Percentiles rank a stretch among this genome's conserved stretches.
phyloP scores from a whole-genome alignment of 2,329 filamentous ascomycete genomes.

The Alternaria incomplexa region DNA sequence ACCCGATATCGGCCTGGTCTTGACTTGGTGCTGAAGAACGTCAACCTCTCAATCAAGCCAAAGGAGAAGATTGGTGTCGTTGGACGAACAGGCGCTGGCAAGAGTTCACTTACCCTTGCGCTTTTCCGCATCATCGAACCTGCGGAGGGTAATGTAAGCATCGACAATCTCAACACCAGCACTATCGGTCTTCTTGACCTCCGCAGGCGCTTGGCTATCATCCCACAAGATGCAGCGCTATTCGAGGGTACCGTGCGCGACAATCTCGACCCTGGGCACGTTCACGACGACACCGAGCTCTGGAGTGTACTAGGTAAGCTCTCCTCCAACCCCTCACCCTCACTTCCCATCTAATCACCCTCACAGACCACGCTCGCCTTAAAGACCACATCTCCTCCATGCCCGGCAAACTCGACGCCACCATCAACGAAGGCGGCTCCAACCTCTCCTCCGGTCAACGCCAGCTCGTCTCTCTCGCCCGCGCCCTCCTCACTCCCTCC shows the following conservation, averaged over 20 bases:
- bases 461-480: slow-evolving; percentile 90
- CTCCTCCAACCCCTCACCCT: too few species aligned
- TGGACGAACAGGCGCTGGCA: slow-evolving; percentile 92
- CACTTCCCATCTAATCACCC: too few species aligned
- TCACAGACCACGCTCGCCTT: slow-evolving; percentile 92
- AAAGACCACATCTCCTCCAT: slow-evolving; percentile 88
- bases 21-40: slow-evolving; percentile 90
- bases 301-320: slow-evolving; percentile 94
- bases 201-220: slow-evolving; percentile 88
- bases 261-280: slow-evolving; percentile 92
- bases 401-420: slow-evolving; percentile 88
- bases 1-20: slow-evolving; percentile 89
- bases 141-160: slow-evolving; percentile 79
- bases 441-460: slow-evolving; percentile 95
- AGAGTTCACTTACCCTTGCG: slow-evolving; percentile 89
- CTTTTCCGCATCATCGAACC: slow-evolving; percentile 97
- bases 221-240: slow-evolving; percentile 94
- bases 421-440: slow-evolving; percentile 92
- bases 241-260: slow-evolving; percentile 94
- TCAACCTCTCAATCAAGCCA: slow-evolving; percentile 90
- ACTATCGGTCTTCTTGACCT: slow-evolving; percentile 89
- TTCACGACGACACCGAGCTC: slow-evolving; percentile 94
- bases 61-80: slow-evolving; percentile 99
- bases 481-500: slow-evolving; percentile 90
- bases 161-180: slow-evolving; percentile 88